Evolutionary conservation across 2,329 filamentous ascomycete species (phyloP).

Genomic region (Fusarium pilosicola): DNA sequence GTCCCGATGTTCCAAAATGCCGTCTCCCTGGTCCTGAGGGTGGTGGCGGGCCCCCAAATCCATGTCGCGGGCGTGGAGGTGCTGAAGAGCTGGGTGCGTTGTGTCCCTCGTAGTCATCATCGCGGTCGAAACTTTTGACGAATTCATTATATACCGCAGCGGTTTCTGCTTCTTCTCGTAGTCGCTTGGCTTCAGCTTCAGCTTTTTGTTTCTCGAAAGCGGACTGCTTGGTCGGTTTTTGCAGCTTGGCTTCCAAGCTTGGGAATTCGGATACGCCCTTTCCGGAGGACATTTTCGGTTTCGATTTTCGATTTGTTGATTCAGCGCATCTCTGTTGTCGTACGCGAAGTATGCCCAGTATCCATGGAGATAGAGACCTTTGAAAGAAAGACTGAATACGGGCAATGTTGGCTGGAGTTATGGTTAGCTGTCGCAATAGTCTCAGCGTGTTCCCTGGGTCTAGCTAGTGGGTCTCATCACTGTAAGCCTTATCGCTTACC

Average conservation of each 20-base stretch:
- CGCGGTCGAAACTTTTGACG: slow-evolving; percentile 78
- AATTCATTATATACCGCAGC: slow-evolving; percentile 89
- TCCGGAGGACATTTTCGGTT: slow-evolving; percentile 57
- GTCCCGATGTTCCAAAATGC: slow-evolving; percentile 69
- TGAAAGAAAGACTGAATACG: neutral
- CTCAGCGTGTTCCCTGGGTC: neutral
- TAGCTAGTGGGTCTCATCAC: neutral
- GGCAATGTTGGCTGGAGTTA: slow-evolving; percentile 1
- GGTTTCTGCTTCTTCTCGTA: slow-evolving; percentile 85
- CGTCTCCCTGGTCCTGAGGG: slow-evolving; percentile 58
- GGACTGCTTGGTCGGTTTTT: slow-evolving; percentile 84
- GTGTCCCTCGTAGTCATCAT: slow-evolving; percentile 58
- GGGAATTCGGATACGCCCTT: slow-evolving; percentile 70
- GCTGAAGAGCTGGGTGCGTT: slow-evolving; percentile 13
- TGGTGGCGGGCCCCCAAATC: slow-evolving; percentile 43
- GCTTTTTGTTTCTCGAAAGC: slow-evolving; percentile 89
- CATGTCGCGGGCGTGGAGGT: slow-evolving; percentile 40
- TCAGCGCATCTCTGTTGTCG: slow-evolving; percentile 25
- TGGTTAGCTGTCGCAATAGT: slow-evolving; percentile 8
- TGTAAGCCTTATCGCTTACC: neutral
- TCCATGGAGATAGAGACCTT: neutral
- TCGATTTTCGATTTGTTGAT: neutral
- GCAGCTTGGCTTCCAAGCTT: slow-evolving; percentile 79
- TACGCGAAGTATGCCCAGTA: neutral
- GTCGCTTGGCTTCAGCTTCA: slow-evolving; percentile 88